Base-by-base conservation (phyloP, 208 protist species). In the Leptomonas seymouri region DNA sequence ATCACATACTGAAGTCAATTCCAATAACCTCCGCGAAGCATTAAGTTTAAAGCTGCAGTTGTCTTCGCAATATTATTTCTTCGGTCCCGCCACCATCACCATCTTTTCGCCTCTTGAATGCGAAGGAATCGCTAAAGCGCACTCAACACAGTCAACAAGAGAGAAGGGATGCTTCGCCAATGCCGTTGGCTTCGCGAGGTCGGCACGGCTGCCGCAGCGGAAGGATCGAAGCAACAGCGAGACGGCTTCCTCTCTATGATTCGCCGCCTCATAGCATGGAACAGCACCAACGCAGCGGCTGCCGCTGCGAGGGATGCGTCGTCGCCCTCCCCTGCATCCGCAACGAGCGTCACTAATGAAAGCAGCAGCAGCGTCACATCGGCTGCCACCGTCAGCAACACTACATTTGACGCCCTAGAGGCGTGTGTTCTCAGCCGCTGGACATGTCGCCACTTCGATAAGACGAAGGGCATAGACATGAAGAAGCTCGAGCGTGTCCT, bases 361-460 rank as follows among this genome's bases (percentile, higher is more conserved):
- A 46, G 30, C 42, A 34, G 28, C 23, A 59, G 18, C 34, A 9
- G 34, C 48, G 41, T 21, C 3, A 59, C 18, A 21, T 3, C 18
- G 21, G 15, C 12, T n/a, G 34, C 36, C 14, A 11, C 11, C 39
- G n/a, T 16, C 65, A 62, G 9, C 68, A 36, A 23, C 31, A 23
- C n/a, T n/a, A n/a, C n/a, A n/a, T 64, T 74, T 15, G 49, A 67
- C n/a, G 51, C 54, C 7, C 67, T 80, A 45, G 74, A 84, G 18
- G 57, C 71, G 1, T 57, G 80, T 14, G 82, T 93, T 18, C 41
- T 73, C 21, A 15, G 25, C 3, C 80, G 87, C 49, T 78, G 75
- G 74, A 86, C 84, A 15, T 90, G 81, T 50, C 82, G 82, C 34
- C 61, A 77, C 30, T 97, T 92, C 64, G 82, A 93, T 57, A 1